Evolutionary conservation across 2,329 filamentous ascomycete genomes (phyloP), one percentile per base, ranked within the genome.

Genomic region (Fusarium coicis): DNA sequence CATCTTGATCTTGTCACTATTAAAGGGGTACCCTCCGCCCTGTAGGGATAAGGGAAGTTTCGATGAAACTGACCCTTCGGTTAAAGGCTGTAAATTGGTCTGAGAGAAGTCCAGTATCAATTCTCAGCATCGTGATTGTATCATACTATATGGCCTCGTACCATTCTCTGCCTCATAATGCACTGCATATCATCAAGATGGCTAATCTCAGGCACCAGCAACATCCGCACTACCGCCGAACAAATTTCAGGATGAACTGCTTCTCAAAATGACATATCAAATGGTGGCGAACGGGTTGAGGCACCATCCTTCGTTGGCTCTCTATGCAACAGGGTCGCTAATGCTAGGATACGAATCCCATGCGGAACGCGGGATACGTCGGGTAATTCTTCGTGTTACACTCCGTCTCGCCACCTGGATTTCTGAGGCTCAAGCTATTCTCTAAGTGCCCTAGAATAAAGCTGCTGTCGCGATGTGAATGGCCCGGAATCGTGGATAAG

Each of bases 181-280:
- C 0, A 21, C 18, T 28, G 4, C 0, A 7, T 16, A 8, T 21
- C 9, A 10, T 9, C 1, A 7, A 2, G 6, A 10, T 46, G 26
- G 6, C 9, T 28, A 2, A 15, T 15, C 3, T 46, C 1, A 5
- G 26, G 44, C 12, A 21, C 4, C 18, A 14, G 8, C 2, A 21
- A 21, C 7, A 0, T 21, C 5, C 8, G 5, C 19, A 5, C 7
- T 26, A 7, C 16, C 7, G 14, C 1, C 8, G 4, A 1, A 9
- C 9, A 5, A 19, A 14, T 2, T 8, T 14, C 2, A 32, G 2
- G 0, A 32, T 15, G 28, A 16, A 21, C 3, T 19, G 9, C 11
- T 28, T 5, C 21, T 6, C 11, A 5, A 1, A 9, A 11, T 26
- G 18, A 21, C 3, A 56, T 11, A 12, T 16, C 28, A 21, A 46